These are phyloP conservation scores for Phaeosphaeriaceae sp. DNA, from an alignment of 2,329 filamentous ascomycete species.

Conservation along the genomic window DNA sequence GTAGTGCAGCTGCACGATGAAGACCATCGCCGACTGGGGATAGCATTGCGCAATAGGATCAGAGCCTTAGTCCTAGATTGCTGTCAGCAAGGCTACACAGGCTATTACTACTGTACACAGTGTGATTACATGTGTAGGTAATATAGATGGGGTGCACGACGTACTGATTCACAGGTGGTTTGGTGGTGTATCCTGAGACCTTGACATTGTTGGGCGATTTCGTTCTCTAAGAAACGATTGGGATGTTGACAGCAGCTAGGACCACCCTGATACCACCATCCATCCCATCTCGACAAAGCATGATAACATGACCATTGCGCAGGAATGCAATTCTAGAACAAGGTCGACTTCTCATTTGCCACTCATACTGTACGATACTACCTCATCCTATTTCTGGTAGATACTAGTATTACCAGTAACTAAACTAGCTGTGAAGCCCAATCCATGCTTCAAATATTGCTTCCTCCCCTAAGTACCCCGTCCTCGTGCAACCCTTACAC, in stretches of 20 bases:
- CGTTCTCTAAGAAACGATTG: background rate
- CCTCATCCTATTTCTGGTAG: no score
- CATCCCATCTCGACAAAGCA: background rate
- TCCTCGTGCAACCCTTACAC: slow-evolving; percentile 30
- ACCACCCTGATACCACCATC: background rate
- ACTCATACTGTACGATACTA: background rate
- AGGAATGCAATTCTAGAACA: background rate
- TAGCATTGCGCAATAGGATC: slow-evolving; percentile 7
- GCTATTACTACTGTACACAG: no score
- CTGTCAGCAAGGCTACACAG: background rate
- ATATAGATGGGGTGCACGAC: no score
- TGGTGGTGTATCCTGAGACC: slow-evolving; percentile 1
- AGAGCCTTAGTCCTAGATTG: background rate
- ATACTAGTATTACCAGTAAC: no score
- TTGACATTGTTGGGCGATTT: background rate
- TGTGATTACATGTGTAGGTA: no score
- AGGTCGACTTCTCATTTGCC: background rate
- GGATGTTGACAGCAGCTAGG: background rate
- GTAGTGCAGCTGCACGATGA: slow-evolving; percentile 13
- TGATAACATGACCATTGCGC: background rate
- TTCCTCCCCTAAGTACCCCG: slow-evolving; percentile 27
- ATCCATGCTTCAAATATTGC: background rate
- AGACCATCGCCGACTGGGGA: slow-evolving; percentile 12
- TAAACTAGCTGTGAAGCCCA: no score
- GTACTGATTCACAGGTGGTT: background rate